These are phyloP conservation scores for Aschersonia sp. DNA, from an alignment of 2,329 filamentous ascomycete genomes.

Conservation along the genomic window DNA sequence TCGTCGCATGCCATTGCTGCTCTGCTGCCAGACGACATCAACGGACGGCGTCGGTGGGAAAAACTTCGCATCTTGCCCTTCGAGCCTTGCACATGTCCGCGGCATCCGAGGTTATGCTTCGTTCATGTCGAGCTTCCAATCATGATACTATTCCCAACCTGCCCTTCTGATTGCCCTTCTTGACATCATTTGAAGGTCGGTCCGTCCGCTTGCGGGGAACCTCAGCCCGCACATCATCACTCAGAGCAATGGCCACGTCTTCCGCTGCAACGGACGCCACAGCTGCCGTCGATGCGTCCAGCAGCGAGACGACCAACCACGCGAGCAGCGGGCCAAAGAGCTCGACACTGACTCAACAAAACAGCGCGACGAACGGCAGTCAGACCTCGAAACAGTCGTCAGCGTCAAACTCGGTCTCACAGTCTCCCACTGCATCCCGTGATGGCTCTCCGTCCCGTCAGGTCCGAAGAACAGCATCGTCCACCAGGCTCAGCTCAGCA, in stretches of 20 bases:
- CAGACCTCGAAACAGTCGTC: conserved; percentile 22
- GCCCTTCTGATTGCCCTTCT: conserved; percentile 8
- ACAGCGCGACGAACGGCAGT: conserved; percentile 10
- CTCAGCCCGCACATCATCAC: not conserved
- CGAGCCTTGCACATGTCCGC: not conserved
- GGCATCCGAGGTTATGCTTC: conserved; percentile 2
- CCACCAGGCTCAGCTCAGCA: conserved; percentile 21
- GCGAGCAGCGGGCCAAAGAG: conserved; percentile 1
- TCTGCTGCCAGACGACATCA: not conserved
- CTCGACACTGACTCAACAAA: conserved; percentile 1
- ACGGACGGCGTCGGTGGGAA: too few relatives aligned
- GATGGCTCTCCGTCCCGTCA: conserved; percentile 33
- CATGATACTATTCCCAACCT: conserved; percentile 12
- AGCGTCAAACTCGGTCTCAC: conserved; percentile 18
- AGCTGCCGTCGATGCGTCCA: conserved; percentile 7
- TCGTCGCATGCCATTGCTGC: not conserved
- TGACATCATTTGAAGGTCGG: conserved; percentile 8
- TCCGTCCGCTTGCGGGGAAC: not conserved
- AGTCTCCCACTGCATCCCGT: conserved; percentile 24
- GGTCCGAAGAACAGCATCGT: conserved; percentile 18
- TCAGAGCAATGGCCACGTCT: conserved; percentile 19
- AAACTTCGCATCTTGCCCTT: too few relatives aligned
- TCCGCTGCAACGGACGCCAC: conserved; percentile 8
- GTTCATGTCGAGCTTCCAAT: conserved; percentile 19
- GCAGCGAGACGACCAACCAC: conserved; percentile 1